phyloP scores from a whole-genome alignment of 352 stramenopile genomes.

The Peronospora belbahrii region DNA sequence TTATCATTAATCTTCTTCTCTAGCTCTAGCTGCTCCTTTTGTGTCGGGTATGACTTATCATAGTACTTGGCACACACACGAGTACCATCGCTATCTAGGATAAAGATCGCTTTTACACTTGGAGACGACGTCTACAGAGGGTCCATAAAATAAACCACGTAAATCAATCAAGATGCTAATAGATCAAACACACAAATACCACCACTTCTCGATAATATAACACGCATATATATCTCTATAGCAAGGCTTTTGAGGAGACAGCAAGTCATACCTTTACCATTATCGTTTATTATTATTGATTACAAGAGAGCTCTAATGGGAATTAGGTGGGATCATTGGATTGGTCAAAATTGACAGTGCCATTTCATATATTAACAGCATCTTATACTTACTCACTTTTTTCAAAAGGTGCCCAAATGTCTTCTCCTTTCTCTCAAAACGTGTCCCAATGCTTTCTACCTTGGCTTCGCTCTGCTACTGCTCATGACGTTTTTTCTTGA shows the following conservation, averaged over 20 bases:
- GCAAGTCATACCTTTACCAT: constrained; percentile 54
- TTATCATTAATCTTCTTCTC: constrained; percentile 89
- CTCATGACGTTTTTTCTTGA: neutral
- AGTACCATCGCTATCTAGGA: constrained; percentile 83
- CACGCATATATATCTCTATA: neutral
- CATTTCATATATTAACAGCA: no score
- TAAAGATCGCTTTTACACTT: constrained; percentile 84
- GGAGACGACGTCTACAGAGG: constrained; percentile 47
- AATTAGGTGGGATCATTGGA: constrained; percentile 48
- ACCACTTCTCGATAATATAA: no score
- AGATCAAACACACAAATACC: no score
- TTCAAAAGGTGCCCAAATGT: constrained; percentile 11
- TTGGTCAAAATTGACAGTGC: constrained; percentile 36
- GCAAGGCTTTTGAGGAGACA: constrained; percentile 2
- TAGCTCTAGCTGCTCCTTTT: constrained; percentile 81
- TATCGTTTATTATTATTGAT: no score
- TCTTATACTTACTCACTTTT: constrained; percentile 3
- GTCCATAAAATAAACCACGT: no score
- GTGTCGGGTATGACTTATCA: constrained; percentile 79
- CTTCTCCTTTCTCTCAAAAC: no score
- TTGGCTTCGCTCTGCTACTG: no score
- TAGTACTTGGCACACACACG: constrained; percentile 90
- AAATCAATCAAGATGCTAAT: neutral
- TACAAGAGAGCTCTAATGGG: constrained; percentile 4
- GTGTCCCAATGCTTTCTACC: no score